Evolutionary conservation across 345 rosid species (phyloP).

Genomic region (Aethionema arabicum): DNA sequence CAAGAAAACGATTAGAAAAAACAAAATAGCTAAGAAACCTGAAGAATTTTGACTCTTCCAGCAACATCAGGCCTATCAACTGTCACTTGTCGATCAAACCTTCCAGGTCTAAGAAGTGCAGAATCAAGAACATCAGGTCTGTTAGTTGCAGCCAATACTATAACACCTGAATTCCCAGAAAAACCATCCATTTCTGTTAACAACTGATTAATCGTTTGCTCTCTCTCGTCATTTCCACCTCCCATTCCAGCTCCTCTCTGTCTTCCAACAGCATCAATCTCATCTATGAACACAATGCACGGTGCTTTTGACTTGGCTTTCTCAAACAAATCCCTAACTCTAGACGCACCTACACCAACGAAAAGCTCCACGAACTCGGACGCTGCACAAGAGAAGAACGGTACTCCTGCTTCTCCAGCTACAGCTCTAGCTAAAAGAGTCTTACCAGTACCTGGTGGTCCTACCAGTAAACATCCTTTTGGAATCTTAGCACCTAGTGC

Average conservation of each 20-base stretch:
- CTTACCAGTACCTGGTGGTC: slow-evolving; percentile 87
- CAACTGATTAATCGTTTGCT: slow-evolving; percentile 82
- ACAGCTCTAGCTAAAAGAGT: slow-evolving; percentile 82
- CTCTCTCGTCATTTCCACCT: slow-evolving; percentile 94
- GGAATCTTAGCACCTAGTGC: slow-evolving; percentile 85
- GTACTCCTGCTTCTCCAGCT: slow-evolving; percentile 86
- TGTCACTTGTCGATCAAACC: slow-evolving; percentile 87
- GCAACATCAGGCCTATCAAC: slow-evolving; percentile 95
- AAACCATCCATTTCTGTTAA: slow-evolving; percentile 96
- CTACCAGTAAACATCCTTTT: slow-evolving; percentile 76
- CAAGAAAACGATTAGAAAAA: background rate
- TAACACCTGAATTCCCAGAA: slow-evolving; percentile 82
- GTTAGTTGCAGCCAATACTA: slow-evolving; percentile 87
- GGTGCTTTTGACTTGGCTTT: slow-evolving; percentile 86
- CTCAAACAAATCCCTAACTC: slow-evolving; percentile 85
- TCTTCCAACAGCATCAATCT: slow-evolving; percentile 90
- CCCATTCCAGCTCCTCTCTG: slow-evolving; percentile 96
- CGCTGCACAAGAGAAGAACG: slow-evolving; percentile 79
- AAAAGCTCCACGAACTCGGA: slow-evolving; percentile 84
- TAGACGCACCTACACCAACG: slow-evolving; percentile 87
- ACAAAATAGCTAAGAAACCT: slow-evolving; percentile 43
- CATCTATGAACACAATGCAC: slow-evolving; percentile 81
- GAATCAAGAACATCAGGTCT: slow-evolving; percentile 87
- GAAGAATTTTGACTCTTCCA: slow-evolving; percentile 87
- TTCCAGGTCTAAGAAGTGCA: slow-evolving; percentile 80